Evolutionary conservation across 495 filamentous ascomycete species (phyloP).

Genomic region (Margaritispora aquatica): DNA sequence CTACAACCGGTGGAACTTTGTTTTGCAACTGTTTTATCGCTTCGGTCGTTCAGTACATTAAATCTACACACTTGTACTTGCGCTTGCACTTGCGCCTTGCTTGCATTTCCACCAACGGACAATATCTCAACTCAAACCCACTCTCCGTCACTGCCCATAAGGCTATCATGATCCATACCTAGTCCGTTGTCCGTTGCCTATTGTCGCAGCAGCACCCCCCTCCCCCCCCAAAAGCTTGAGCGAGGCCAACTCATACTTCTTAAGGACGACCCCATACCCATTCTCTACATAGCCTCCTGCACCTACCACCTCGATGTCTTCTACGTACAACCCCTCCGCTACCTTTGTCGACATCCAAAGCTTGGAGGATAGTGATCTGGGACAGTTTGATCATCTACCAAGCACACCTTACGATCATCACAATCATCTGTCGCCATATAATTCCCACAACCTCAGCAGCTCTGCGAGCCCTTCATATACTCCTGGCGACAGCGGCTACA

Average conservation of each 20-base stretch:
- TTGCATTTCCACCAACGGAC: background rate
- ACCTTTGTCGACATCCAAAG: constrained; percentile 17
- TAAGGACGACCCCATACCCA: constrained; percentile 9
- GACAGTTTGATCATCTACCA: constrained; percentile 4
- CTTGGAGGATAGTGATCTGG: constrained; percentile 17
- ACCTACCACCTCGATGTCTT: constrained; percentile 23
- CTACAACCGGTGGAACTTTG: background rate
- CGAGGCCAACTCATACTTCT: constrained; percentile 4
- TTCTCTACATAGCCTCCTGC: constrained; percentile 22
- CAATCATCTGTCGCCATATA: constrained; percentile 20
- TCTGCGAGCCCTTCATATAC: constrained; percentile 23
- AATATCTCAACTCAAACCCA: background rate
- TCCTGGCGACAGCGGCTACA: constrained; percentile 22
- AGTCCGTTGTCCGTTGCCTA: constrained; percentile 10
- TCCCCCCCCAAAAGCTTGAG: constrained; percentile 5
- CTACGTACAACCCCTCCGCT: constrained; percentile 15
- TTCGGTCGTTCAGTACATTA: background rate
- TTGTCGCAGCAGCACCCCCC: constrained; percentile 18
- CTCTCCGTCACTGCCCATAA: background rate
- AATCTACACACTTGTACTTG: too few species aligned
- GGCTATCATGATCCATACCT: constrained; percentile 24
- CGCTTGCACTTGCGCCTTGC: too few species aligned
- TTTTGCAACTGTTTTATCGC: background rate
- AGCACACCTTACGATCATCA: constrained; percentile 1
- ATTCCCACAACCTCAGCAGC: constrained; percentile 20